Evolutionary conservation across 1,284 basidiomycete genomes (phyloP).

Genomic region (Malassezia psittaci): DNA sequence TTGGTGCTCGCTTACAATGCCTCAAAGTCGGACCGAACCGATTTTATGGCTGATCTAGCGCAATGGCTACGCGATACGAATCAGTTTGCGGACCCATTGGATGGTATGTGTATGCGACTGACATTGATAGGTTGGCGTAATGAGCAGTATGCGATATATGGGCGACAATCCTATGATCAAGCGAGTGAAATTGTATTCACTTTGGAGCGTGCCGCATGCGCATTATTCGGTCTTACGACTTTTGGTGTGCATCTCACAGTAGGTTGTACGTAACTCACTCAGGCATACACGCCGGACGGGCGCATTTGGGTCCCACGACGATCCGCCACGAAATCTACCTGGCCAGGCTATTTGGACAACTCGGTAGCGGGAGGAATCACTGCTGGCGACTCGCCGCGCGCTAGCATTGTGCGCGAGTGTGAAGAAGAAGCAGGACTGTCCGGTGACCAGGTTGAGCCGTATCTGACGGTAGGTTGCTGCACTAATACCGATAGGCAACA

Average conservation of each 20-base stretch:
- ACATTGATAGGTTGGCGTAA: slow-evolving; percentile 25
- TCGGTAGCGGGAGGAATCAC: slow-evolving; percentile 54
- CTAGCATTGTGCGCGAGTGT: slow-evolving; percentile 78
- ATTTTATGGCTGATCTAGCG: slow-evolving; percentile 21
- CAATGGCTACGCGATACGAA: slow-evolving; percentile 24
- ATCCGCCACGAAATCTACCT: slow-evolving; percentile 76
- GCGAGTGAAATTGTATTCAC: slow-evolving; percentile 58
- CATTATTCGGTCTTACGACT: slow-evolving; percentile 78
- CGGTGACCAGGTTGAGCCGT: slow-evolving; percentile 56
- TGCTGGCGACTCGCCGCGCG: slow-evolving; percentile 63
- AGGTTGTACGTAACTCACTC: slow-evolving; percentile 16
- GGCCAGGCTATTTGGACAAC: slow-evolving; percentile 36
- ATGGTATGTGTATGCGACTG: slow-evolving; percentile 21
- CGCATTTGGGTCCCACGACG: slow-evolving; percentile 79
- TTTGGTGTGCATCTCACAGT: slow-evolving; percentile 72
- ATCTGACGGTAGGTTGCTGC: slow-evolving; percentile 53
- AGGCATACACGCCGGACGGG: slow-evolving; percentile 37
- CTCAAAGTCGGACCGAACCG: slow-evolving; percentile 18
- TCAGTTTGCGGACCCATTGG: slow-evolving; percentile 39
- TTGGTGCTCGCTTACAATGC: slow-evolving; percentile 19
- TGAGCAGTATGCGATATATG: slow-evolving; percentile 40
- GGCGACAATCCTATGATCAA: background rate
- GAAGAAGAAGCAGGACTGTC: slow-evolving; percentile 78
- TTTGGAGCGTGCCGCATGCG: slow-evolving; percentile 77
- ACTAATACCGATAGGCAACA: slow-evolving; percentile 49